Evolutionary conservation across 1,139 yeast species (phyloP), one percentile per base, ranked within the genome.

Genomic region (Yamadazyma dushanensis): DNA sequence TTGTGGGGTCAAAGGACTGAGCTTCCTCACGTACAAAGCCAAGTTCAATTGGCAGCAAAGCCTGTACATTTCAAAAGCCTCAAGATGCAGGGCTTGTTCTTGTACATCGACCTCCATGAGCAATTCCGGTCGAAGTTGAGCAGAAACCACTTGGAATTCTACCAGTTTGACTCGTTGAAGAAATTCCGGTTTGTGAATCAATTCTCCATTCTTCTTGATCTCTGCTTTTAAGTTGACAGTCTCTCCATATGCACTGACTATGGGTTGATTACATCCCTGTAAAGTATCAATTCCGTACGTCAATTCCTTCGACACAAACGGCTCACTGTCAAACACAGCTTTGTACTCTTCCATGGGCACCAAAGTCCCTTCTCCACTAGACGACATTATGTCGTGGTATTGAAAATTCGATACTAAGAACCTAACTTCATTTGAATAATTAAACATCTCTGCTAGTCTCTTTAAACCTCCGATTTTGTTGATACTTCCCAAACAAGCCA

Each of bases 381-480:
- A 47, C 16, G 53, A 49, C 46, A 54, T 40, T 13, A 55, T 43
- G 36, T 55, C 59, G 34, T 53, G 56, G 40, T 46, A 53, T 28
- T 52, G 58, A 38, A 54, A 49, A 34, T 49, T 51, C 18, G 56
- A 46, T 8, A 54, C 32, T 19, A 55, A 33, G 27, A 49, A 55
- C 29, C 47, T 45, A 23, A 46, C 38, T 25, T 54, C 59, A 35
- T 53, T 48, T n/a, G 56, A 47, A 32, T 42, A 42, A 15, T 43
- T 30, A 35, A 50, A 51, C 20, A 45, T 49, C 15, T 35, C 29
- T 23, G 47, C 37, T 4, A 47, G 31, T 16, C 35, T 35, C 8
- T 24, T 29, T 25, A 87, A 56, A 0, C 86, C 86, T 3, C 86
- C 88, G 40, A 78, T 76, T 0, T 66, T 53, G 4, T 64, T 61